Evolutionary conservation across 345 rosid genomes (phyloP).

Genomic region (Eucalyptus viminalis): DNA sequence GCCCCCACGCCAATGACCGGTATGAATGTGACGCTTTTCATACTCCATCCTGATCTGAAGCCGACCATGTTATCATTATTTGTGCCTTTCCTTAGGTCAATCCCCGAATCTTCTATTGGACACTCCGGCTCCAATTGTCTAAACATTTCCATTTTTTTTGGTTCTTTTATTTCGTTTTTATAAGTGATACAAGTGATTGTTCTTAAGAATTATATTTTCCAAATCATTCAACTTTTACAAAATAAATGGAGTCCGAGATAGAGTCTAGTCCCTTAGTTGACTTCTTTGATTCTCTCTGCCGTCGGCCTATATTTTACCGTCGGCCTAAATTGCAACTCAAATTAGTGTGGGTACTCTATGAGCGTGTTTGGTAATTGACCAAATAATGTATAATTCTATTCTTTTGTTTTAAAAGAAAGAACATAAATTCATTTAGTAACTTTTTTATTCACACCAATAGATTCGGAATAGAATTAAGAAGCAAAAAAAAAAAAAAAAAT

Average conservation of each 20-base stretch:
- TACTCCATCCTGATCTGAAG: not conserved
- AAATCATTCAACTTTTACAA: not conserved
- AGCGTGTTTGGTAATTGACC: rapidly evolving
- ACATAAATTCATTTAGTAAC: rapidly evolving
- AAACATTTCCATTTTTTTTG: too few relatives aligned
- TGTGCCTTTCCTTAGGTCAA: not conserved
- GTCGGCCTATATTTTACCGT: not conserved
- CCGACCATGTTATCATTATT: not conserved
- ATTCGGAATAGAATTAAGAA: too few relatives aligned
- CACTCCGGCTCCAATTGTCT: not conserved
- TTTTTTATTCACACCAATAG: too few relatives aligned
- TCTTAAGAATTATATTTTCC: not conserved
- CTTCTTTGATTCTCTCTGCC: not conserved
- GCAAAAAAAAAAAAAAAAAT: too few relatives aligned
- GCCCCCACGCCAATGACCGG: not conserved
- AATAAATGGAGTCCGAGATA: not conserved
- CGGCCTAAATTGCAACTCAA: not conserved
- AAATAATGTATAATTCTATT: too few relatives aligned
- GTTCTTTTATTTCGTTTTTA: too few relatives aligned
- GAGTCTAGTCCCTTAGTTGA: not conserved
- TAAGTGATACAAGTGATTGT: not conserved
- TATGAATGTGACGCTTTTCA: not conserved
- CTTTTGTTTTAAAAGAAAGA: rapidly evolving
- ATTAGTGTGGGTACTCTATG: not conserved
- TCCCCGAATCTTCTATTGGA: not conserved